Evolutionary conservation across 179 eudicot genomes (phyloP), one percentile per base, ranked within the genome.

Genomic region (Heliamphora pulchella): DNA sequence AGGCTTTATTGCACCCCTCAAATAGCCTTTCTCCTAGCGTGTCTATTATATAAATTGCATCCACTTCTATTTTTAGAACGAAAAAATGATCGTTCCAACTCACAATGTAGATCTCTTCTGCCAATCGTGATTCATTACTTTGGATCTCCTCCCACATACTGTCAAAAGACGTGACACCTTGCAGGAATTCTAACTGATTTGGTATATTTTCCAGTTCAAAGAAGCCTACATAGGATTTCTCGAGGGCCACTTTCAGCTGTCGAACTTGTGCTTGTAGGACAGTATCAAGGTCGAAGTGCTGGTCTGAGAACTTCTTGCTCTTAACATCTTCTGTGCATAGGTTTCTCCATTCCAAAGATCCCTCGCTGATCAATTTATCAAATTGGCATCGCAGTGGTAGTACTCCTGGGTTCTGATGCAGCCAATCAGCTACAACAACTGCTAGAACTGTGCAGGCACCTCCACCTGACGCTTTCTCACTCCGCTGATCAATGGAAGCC

Each of bases 41-140:
- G 80, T 81, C 86, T 8, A 84, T 84, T 50, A 78, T 81, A 77
- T 84, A 84, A 50, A 78, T 74, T 22, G 81, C 72, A 74, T 81
- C 73, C 7, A 39, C 48, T 74, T 84, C 86, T 66, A 78, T 76
- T 61, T 81, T 84, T 8, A 84, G 80, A 69, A 84, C 74, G 46
- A 84, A 84, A 39, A 83, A 83, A 47, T 83, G 86, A 68, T 83
- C 86, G 71, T 83, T 83, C 86, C 84, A 84, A 65, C 87, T 84
- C 46, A 85, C 87, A 55, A 85, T 64, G 62, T 79, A 82, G 63
- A 85, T 75, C 2, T 80, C 53, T 66, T 75, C 84, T 54, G 50
- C 81, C 22, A 17, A 57, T 15, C 70, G 6, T 17, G 82, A 70
- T 39, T 73, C 79, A 13, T 75, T 73, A 3, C 48, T 62, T 57